Evolutionary conservation across 2,329 filamentous ascomycete species (phyloP), one percentile per base, ranked within the genome.

Genomic region (Pseudodiploospora longispora): DNA sequence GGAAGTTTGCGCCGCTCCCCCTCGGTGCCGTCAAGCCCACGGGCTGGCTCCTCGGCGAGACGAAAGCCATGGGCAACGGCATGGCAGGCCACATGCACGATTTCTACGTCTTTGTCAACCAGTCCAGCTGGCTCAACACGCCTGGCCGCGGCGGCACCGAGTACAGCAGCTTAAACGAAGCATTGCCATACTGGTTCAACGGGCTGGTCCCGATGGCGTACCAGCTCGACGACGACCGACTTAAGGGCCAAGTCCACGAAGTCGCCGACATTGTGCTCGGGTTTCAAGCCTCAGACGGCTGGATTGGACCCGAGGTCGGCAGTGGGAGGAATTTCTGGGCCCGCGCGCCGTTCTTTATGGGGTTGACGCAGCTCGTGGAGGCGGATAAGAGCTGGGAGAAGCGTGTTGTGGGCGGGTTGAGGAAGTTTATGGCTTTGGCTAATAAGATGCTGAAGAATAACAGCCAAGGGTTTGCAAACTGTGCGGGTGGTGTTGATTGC

Each of bases 101-200:
- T 40, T 80, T 80, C 51, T 80, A 78, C 55, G 61, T 64, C 30
- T 74, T 67, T 48, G 73, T 80, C 31, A 64, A 63, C 5, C 52
- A 75, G 41, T 72, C 67, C 4, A 63, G 65, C 9, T 81, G 75
- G 75, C 53, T 65, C 1, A 48, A 50, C 36, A 37, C 36, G 30
- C 47, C 48, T 1, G 53, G 49, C 2, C 45, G 28, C 1, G 74
- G 74, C 2, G 69, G 71, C 3, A 53, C 62, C 12, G 75, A 80
- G 50, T 80, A 80, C 56, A 75, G 69, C 44, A 61, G 59, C n/a
- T 57, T 80, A 6, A 71, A 78, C 50, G 77, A 80, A 60, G 74
- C 67, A 1, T 64, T 74, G 19, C 74, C 77, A 0, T 81, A 80
- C 56, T 81, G 76, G 74, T 74, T 78, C 57, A 80, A 80, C 52